Evolutionary conservation across 352 stramenopile genomes (phyloP), one percentile per base, ranked within the genome.

Genomic region (Phytopythium montanum): DNA sequence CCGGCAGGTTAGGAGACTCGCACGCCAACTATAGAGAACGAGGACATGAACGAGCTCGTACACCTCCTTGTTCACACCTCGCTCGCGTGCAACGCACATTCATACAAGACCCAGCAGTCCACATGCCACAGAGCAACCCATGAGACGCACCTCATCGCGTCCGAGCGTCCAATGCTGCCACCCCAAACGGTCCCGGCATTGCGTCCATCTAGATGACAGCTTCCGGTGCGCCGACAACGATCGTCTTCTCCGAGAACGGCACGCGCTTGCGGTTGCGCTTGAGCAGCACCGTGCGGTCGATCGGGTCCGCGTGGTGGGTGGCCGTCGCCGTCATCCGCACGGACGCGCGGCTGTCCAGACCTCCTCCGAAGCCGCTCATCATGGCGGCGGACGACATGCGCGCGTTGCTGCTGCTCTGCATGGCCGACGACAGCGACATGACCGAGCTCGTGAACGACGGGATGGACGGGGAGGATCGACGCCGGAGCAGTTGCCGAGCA

Each of bases 391-490:
- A 75, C 16, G 76, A 86, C 69, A 86, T 75, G 36, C 78, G 61
- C 46, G 70, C 73, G 38, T 77, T 68, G 41, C 64, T 65, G 23
- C 76, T 90, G 53, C 67, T 76, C 60, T 95, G 84, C 60, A 94
- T 92, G 23, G 80, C 81, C 19, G 81, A 69, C 45, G 90, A 88
- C 2, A 95, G 67, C 29, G 84, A 92, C 64, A 93, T 83, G 23
- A 95, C 82, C 16, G 87, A 93, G 18, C 84, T 72, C 16, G 85
- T 94, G 58, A 95, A 92, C 21, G 87, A 88, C n/a, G 84, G 87
- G 51, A 93, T 90, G n/a, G 81, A 91, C n/a, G 85, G 81, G 6
- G 85, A 94, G 16, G 87, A 95, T 5, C 83, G 78, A 52, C 87
- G 87, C 8, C 83, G 81, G 21, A 81, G 65, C 16, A 90, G 59